Evolutionary conservation across 2,329 filamentous ascomycete species (phyloP), one percentile per base, ranked within the genome.

Genomic region (Fusarium pilosicola): DNA sequence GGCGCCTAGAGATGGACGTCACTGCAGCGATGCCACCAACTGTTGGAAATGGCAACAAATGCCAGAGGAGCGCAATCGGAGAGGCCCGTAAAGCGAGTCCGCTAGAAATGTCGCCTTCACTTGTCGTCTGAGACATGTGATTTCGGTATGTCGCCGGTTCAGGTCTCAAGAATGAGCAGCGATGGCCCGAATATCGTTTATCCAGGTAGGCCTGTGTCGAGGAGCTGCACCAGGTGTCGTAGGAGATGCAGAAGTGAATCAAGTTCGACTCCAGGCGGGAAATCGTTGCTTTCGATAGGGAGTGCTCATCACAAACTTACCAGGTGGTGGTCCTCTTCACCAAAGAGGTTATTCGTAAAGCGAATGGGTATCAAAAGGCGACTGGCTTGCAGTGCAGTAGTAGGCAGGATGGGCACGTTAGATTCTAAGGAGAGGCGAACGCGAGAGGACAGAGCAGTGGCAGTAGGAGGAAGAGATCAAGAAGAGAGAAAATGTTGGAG

Each of bases 351-450:
- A 62, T 70, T 73, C 64, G 70, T 68, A 48, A 68, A 72, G 55
- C 58, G 63, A 60, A 67, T 68, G 69, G 75, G 74, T 71, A 74
- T 79, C 70, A 74, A 76, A 74, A 71, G 64, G 68, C 69, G 69
- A 75, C 76, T 80, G 73, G 74, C 76, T 79, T 70, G 75, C 76
- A 78, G 70, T 70, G 73, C 76, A 78, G 68, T 73, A 68, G 62
- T 42, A 48, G 24, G 68, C 59, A 66, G 65, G 45, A 54, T 66
- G 45, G 56, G 62, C 72, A 75, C 64, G 71, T 73, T 55, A 65
- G 64, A 68, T 73, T 68, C 65, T 62, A 68, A 62, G 62, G 69
- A 70, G 70, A 73, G 71, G 74, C 73, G 72, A 74, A 75, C 71
- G 75, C 73, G 76, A 72, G 73, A 76, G 73, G 73, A 72, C 69